A percentile compares a stretch with the other conserved stretches of the same genome.
These are phyloP conservation scores for Heracleum sosnowskyi DNA, from an alignment of 129 eudicot genomes.

Conservation along the genomic window DNA sequence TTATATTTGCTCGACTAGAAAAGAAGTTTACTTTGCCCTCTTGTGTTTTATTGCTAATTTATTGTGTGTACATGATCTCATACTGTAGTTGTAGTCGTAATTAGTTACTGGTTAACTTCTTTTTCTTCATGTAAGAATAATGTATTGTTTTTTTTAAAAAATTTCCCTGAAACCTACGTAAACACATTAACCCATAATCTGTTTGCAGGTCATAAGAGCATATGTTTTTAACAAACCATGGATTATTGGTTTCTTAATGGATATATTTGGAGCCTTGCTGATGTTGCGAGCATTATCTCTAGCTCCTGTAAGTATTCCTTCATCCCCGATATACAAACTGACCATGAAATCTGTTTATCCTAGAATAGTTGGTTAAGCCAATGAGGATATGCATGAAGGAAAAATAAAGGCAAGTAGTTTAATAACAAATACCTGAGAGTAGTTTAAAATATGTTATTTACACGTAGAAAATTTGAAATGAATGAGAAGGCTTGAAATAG, in stretches of 20 bases:
- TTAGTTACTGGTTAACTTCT: background rate
- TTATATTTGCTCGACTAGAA: background rate
- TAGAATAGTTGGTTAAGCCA: background rate
- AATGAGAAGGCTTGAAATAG: background rate
- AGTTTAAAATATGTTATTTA: background rate
- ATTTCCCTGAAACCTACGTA: background rate
- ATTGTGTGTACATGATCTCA: background rate
- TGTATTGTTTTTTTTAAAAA: background rate
- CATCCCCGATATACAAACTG: background rate
- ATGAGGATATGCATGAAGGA: background rate
- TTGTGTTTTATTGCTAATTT: no score
- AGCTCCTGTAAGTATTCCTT: slow-evolving; percentile 71
- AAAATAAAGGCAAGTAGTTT: background rate
- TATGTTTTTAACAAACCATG: slow-evolving; percentile 84
- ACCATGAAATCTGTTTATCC: background rate
- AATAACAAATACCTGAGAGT: background rate
- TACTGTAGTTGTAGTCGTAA: background rate
- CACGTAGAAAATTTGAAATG: background rate
- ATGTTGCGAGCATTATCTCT: slow-evolving; percentile 94
- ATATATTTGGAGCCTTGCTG: slow-evolving; percentile 83
- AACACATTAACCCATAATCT: slow-evolving; percentile 1
- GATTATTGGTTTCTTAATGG: slow-evolving; percentile 81
- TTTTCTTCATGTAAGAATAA: background rate
- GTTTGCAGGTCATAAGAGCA: slow-evolving; percentile 72
- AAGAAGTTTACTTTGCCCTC: no score